phyloP scores from a whole-genome alignment of 2,329 filamentous ascomycete species.

The Colletotrichum tanaceti region DNA sequence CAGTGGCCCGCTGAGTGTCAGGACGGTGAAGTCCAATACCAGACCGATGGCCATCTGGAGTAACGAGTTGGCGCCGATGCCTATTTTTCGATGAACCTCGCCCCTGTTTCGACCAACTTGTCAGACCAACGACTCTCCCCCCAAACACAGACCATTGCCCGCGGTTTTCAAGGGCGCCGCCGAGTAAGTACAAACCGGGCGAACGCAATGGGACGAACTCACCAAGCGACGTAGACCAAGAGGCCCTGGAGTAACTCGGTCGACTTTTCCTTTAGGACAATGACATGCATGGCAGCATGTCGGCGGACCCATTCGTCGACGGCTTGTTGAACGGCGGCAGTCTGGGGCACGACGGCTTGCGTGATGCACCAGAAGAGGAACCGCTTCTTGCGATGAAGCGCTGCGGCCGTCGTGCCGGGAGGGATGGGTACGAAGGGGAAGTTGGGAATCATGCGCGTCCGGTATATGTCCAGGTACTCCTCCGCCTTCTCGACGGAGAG shows the following conservation, averaged over 20 bases:
- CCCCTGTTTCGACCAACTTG: constrained; percentile 46
- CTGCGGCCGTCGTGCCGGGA: constrained; percentile 42
- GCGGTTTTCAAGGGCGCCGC: not conserved
- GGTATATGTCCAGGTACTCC: constrained; percentile 50
- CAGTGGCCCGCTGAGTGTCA: constrained; percentile 41
- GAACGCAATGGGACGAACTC: not conserved
- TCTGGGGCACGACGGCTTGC: constrained; percentile 49
- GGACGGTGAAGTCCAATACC: constrained; percentile 53
- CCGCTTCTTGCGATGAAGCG: constrained; percentile 48
- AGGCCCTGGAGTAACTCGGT: constrained; percentile 54
- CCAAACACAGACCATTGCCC: not conserved
- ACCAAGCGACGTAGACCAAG: constrained; percentile 54
- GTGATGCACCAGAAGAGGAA: constrained; percentile 55
- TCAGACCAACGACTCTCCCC: not conserved
- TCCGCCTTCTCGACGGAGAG: constrained; percentile 50
- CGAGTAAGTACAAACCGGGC: no score
- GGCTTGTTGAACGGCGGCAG: constrained; percentile 47
- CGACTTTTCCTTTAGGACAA: constrained; percentile 51
- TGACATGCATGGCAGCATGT: constrained; percentile 51
- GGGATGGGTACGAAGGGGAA: constrained; percentile 55
- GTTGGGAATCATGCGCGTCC: constrained; percentile 47
- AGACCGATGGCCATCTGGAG: constrained; percentile 54
- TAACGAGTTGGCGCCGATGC: constrained; percentile 51
- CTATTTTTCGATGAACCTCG: constrained; percentile 54
- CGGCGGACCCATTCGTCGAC: constrained; percentile 52